Evolutionary conservation across 1,284 basidiomycete genomes (phyloP).

Genomic region (Ganoderma multipileum): DNA sequence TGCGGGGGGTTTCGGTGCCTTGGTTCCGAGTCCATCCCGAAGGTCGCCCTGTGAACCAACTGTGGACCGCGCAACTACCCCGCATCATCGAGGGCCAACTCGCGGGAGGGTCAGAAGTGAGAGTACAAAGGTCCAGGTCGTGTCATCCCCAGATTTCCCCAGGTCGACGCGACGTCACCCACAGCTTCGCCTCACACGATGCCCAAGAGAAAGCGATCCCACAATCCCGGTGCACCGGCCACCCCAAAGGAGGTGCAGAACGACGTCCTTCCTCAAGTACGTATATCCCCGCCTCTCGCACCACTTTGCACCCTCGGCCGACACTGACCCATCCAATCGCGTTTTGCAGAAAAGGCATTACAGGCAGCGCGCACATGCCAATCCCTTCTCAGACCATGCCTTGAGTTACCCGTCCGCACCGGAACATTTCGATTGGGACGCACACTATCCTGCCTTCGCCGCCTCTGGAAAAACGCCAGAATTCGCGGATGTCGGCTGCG

Average conservation of each 20-base stretch:
- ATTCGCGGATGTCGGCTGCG: constrained; percentile 98
- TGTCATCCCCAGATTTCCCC: background rate
- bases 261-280: constrained; percentile 44
- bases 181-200: constrained; percentile 36
- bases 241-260: constrained; percentile 25
- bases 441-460: constrained; percentile 83
- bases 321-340: constrained; percentile 11
- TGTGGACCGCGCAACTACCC: no score
- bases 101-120: background rate
- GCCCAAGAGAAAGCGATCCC: constrained; percentile 56
- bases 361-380: constrained; percentile 96
- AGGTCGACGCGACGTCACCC: background rate
- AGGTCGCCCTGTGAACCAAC: background rate
- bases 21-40: constrained; percentile 22
- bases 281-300: constrained; percentile 16
- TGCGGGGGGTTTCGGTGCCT: constrained; percentile 22
- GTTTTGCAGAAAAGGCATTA: constrained; percentile 90
- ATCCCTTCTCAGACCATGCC: constrained; percentile 96
- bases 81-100: background rate
- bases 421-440: constrained; percentile 81
- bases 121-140: background rate
- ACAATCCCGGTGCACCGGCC: constrained; percentile 15
- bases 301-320: constrained; percentile 11
- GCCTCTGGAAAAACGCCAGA: constrained; percentile 75
- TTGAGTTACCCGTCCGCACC: constrained; percentile 92